Conservation (phyloP, 345 rosid species). For the Bruguiera parviflora region DNA sequence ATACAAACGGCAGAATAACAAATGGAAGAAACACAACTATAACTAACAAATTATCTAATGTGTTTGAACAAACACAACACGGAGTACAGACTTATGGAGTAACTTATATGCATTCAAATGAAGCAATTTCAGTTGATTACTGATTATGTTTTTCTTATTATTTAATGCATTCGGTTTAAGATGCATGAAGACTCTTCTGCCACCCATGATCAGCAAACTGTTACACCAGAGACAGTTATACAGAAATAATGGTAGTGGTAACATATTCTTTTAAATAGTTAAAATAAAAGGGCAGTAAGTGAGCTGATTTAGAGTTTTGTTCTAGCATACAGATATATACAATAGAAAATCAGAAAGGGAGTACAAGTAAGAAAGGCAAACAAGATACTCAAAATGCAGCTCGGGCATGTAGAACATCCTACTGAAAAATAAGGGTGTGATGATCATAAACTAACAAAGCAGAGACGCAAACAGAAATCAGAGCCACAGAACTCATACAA, state of each 20-base stretch:
- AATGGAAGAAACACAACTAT: neutral
- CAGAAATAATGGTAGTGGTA: neutral
- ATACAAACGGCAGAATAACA: neutral
- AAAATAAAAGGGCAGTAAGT: neutral
- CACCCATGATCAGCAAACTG: neutral
- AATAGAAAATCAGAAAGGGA: too few species aligned
- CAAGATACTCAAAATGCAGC: too few species aligned
- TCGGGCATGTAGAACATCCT: too few species aligned
- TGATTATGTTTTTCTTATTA: too few species aligned
- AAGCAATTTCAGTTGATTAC: too few species aligned
- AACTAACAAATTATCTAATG: neutral
- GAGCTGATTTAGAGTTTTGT: neutral
- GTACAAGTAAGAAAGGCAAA: too few species aligned
- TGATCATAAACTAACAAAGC: too few species aligned
- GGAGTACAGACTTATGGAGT: too few species aligned
- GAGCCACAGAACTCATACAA: neutral
- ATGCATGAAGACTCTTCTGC: neutral
- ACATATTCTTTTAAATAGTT: neutral
- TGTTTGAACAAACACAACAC: neutral
- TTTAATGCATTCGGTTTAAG: neutral
- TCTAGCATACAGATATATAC: too few species aligned
- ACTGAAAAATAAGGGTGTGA: too few species aligned
- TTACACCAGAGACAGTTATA: neutral
- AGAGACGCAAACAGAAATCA: too few species aligned
- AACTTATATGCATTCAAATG: neutral